Conservation (phyloP, 2,329 filamentous ascomycete species). For the Colletotrichum incanum region DNA sequence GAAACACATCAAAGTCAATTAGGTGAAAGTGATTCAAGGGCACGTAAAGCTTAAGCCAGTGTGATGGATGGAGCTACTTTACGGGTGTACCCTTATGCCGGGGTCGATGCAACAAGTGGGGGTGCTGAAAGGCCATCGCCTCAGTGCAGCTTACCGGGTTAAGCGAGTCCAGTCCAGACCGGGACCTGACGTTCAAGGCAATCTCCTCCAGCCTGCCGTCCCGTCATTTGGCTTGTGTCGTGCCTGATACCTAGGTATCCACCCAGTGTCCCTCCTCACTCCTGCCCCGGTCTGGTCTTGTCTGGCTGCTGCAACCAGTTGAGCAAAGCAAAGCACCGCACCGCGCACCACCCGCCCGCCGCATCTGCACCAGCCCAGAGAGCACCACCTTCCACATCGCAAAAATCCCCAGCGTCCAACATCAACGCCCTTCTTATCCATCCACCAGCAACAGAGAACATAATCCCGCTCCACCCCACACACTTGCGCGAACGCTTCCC, state of each 20-base stretch:
- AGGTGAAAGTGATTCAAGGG: not conserved
- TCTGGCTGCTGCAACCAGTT: slow-evolving; percentile 29
- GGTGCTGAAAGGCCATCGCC: not conserved
- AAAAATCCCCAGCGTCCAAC: slow-evolving; percentile 41
- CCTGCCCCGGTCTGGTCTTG: slow-evolving; percentile 8
- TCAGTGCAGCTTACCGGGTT: slow-evolving; percentile 23
- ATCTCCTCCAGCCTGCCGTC: slow-evolving; percentile 22
- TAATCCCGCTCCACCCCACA: slow-evolving; percentile 36
- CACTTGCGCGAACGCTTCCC: slow-evolving; percentile 26
- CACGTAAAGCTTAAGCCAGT: not conserved
- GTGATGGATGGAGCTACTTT: not conserved
- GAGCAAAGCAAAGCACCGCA: slow-evolving; percentile 19
- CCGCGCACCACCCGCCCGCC: slow-evolving; percentile 13
- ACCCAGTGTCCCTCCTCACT: not conserved
- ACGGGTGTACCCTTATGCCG: not conserved
- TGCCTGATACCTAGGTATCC: not conserved
- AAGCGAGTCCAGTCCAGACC: slow-evolving; percentile 35
- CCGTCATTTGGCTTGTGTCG: slow-evolving; percentile 1
- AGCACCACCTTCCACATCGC: slow-evolving; percentile 30
- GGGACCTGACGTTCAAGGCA: slow-evolving; percentile 20
- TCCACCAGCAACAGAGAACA: slow-evolving; percentile 28
- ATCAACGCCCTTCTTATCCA: slow-evolving; percentile 34
- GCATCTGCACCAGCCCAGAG: slow-evolving; percentile 28
- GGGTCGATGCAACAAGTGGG: slow-evolving; percentile 18
- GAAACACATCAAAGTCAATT: not conserved